Base-by-base conservation (phyloP, 495 filamentous ascomycete genomes). In the Aspergillus incahuasiensis region DNA sequence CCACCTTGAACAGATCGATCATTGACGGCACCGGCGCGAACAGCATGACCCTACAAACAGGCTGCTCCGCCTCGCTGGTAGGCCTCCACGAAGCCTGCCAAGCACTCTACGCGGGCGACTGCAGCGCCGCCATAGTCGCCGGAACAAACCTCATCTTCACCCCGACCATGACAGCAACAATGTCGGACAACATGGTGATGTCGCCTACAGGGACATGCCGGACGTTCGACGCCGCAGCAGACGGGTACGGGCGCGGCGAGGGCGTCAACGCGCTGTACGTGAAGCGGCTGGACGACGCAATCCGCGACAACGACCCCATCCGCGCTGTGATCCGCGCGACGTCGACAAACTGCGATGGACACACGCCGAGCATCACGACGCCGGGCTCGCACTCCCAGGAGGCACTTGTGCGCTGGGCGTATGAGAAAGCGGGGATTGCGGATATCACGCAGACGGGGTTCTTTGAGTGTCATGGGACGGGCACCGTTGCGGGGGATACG, bases 391-490 rank as follows among this genome's bases (percentile, higher is more conserved):
- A 50, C 61, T 52, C 6, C 12, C 61, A 34, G 56, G 72, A 39
- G 55, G 57, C 8, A 39, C 57, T 34, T 6, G 50, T 55, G 53
- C 62, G 40, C 55, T 53, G 62, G 43, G 68, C 69, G 0, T 71
- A 73, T 49, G 6, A 42, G 0, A 52, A 51, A 15, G 70, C 68
- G 0, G 48, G 30, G 1, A 48, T 61, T 22, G n/a, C 35, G 35
- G 32, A 35, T 35, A 56, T 58, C 8, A 19, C 42, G 4, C 13
- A 56, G 18, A 80, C 76, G 0, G 61, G 54, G 0, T 79, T 77
- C 22, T 58, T 81, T 2, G 78, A 82, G 55, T 75, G 69, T 20
- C 79, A 82, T 53, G 79, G 78, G 0, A 83, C 80, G 2, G 80
- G 80, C 1, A 83, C 80, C 0, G 46, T 44, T 1, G 64, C 68